Percentiles rank a stretch among this genome's conserved stretches.
phyloP scores from a whole-genome alignment of 352 stramenopile species.

The Pythium guiyangense region DNA sequence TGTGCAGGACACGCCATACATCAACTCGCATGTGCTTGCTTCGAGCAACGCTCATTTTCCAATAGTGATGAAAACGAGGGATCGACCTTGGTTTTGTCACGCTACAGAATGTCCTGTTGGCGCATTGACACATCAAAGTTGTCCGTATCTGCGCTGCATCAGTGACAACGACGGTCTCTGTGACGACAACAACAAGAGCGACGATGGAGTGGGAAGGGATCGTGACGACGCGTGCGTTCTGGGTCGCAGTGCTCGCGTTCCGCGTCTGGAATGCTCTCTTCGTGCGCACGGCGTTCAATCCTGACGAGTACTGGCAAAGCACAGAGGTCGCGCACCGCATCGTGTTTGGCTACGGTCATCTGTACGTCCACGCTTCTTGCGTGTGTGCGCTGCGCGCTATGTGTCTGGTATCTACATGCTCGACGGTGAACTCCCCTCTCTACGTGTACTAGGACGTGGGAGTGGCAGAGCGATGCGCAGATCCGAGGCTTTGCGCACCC shows the following conservation, averaged over 20 bases:
- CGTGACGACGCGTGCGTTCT: conserved; percentile 36
- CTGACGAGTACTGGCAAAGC: conserved; percentile 89
- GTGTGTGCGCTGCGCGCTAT: too few species aligned
- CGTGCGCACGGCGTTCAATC: conserved; percentile 83
- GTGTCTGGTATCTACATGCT: too few species aligned
- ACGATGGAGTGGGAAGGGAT: conserved; percentile 21
- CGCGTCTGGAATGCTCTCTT: conserved; percentile 80
- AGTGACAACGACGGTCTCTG: too few species aligned
- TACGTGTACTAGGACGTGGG: conserved; percentile 60
- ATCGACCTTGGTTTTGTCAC: too few species aligned
- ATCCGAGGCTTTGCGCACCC: conserved; percentile 80
- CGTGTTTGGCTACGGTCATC: conserved; percentile 82
- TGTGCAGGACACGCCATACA: too few species aligned
- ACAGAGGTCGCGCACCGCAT: conserved; percentile 82
- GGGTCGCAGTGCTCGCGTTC: conserved; percentile 48
- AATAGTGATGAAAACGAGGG: too few species aligned
- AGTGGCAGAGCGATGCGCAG: conserved; percentile 70
- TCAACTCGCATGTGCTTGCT: too few species aligned
- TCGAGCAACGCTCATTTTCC: too few species aligned
- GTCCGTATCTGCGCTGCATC: too few species aligned
- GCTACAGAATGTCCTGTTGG: too few species aligned
- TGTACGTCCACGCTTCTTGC: conserved; percentile 46
- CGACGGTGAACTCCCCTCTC: too few species aligned
- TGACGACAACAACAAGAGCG: neutral
- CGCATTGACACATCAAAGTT: too few species aligned